phyloP scores from a whole-genome alignment of 225 moss, liverwort and hornwort genomes.

The Asterella californica region DNA sequence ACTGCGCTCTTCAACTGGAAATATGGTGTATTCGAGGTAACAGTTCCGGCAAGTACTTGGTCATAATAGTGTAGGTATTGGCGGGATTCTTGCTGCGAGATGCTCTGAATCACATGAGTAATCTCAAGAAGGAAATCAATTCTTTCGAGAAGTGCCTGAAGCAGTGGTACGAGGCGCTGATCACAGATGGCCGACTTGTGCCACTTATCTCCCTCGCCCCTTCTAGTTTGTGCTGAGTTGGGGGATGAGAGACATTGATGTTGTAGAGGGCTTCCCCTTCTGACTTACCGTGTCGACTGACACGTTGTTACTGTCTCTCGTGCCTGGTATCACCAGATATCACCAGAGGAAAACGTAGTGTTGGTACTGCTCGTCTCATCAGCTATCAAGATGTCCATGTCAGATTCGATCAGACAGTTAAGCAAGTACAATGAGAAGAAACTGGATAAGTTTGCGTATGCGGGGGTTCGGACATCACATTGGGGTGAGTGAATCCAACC shows the following conservation, averaged over 20 bases:
- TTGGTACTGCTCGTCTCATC: slow-evolving; percentile 15
- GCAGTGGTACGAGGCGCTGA: neutral
- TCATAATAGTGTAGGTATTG: neutral
- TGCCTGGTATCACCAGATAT: slow-evolving; percentile 17
- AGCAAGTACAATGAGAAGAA: slow-evolving; percentile 5
- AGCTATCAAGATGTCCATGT: slow-evolving; percentile 20
- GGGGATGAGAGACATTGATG: neutral
- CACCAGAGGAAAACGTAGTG: slow-evolving; percentile 17
- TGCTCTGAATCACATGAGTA: neutral
- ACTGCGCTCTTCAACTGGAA: slow-evolving; percentile 38
- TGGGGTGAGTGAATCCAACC: slow-evolving; percentile 12
- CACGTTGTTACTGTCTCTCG: neutral
- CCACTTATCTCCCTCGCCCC: neutral
- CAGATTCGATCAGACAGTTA: neutral
- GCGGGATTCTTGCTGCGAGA: neutral
- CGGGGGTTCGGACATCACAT: slow-evolving; percentile 21
- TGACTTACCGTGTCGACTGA: neutral
- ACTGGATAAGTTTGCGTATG: slow-evolving; percentile 23
- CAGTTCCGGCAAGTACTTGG: neutral
- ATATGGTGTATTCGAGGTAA: slow-evolving; percentile 34
- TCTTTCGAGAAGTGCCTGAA: neutral
- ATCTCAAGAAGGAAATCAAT: neutral
- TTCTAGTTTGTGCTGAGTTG: neutral
- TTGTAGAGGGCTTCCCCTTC: neutral
- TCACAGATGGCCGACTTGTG: neutral